Percentiles rank a stretch among this genome's conserved stretches.
Evolutionary conservation across 805 yeast species (phyloP).

Genomic region (Candida bentonensis): DNA sequence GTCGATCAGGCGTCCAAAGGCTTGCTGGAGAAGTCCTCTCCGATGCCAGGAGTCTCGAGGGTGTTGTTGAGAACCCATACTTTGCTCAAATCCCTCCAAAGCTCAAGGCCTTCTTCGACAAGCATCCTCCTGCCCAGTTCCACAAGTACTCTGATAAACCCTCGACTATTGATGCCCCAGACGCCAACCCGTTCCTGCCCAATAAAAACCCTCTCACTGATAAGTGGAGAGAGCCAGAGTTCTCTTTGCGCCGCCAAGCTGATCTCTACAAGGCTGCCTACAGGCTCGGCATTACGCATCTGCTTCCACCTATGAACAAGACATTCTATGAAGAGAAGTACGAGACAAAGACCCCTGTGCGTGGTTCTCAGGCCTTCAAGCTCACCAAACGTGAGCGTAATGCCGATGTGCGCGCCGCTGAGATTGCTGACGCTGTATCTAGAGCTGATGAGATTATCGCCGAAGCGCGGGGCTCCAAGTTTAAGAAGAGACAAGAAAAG

Average conservation of each 20-base stretch:
- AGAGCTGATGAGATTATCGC: slow-evolving; percentile 53
- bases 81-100: slow-evolving; percentile 53
- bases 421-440: slow-evolving; percentile 51
- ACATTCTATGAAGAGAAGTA: slow-evolving; percentile 70
- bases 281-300: slow-evolving; percentile 63
- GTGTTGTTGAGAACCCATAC: slow-evolving; percentile 14
- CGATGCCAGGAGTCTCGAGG: not conserved
- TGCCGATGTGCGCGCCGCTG: slow-evolving; percentile 35
- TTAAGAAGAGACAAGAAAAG: slow-evolving; percentile 7
- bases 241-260: slow-evolving; percentile 68
- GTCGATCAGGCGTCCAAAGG: not conserved
- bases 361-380: slow-evolving; percentile 67
- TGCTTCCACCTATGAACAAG: slow-evolving; percentile 55
- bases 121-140: slow-evolving; percentile 77
- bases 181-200: slow-evolving; percentile 77
- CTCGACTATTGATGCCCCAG: slow-evolving; percentile 47
- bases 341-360: slow-evolving; percentile 51
- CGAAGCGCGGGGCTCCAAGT: slow-evolving; percentile 44
- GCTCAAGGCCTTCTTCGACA: slow-evolving; percentile 60
- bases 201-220: slow-evolving; percentile 74
- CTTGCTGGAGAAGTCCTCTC: not conserved
- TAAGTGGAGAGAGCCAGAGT: slow-evolving; percentile 62
- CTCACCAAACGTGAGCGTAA: slow-evolving; percentile 70
- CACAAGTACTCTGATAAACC: slow-evolving; percentile 51
- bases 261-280: slow-evolving; percentile 73